A percentile compares a stretch with the other conserved stretches of the same genome.
Conservation (phyloP, 2,329 filamentous ascomycete genomes). For the Botrytis hyacinthi region DNA sequence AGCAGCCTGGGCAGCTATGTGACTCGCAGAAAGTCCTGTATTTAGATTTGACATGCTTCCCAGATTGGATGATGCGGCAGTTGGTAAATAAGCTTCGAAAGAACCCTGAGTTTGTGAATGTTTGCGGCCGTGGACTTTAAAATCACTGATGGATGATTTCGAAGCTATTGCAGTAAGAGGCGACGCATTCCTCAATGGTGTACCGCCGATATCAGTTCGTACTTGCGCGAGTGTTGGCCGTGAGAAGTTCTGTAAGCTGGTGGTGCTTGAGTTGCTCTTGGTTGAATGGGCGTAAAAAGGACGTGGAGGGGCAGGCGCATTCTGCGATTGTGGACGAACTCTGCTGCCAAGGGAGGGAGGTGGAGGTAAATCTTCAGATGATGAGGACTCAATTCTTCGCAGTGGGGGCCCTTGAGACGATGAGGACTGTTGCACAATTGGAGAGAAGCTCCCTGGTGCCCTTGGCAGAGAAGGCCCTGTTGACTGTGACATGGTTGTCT, state of each 20-base stretch:
- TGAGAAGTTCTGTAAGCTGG: conserved; percentile 54
- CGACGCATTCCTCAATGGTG: conserved; percentile 40
- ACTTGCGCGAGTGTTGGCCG: conserved; percentile 45
- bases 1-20: conserved; percentile 77
- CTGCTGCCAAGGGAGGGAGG: conserved; percentile 38
- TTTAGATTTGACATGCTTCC: conserved; percentile 38
- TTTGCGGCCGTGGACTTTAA: conserved; percentile 55
- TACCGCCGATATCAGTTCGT: conserved; percentile 26
- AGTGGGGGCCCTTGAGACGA: conserved; percentile 41
- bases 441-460: conserved; percentile 39
- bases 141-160: conserved; percentile 37
- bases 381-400: conserved; percentile 47
- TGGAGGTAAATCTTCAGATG: conserved; percentile 43
- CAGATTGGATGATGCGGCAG: conserved; percentile 45
- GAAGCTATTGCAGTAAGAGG: conserved; percentile 46
- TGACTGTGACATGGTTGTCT: conserved; percentile 31
- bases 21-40: conserved; percentile 59
- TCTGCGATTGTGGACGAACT: conserved; percentile 48
- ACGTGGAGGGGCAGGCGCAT: conserved; percentile 41
- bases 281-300: conserved; percentile 50
- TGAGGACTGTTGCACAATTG: conserved; percentile 36
- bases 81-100: conserved; percentile 72
- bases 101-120: conserved; percentile 73
- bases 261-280: conserved; percentile 49
- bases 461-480: conserved; percentile 30